phyloP scores from a whole-genome alignment of 306 rosid genomes.

The Corylus avellana region DNA sequence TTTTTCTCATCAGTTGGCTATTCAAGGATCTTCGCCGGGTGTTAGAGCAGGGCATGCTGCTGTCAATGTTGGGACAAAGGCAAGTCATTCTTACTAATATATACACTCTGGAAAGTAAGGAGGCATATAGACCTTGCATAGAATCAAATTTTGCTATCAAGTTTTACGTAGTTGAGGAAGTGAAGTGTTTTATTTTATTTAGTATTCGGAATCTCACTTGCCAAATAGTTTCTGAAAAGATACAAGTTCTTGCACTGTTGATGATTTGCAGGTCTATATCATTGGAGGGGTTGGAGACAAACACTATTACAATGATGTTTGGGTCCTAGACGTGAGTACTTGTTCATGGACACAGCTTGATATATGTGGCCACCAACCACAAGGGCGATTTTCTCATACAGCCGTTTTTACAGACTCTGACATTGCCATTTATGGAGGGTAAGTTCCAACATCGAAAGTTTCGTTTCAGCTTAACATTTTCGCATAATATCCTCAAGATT shows the following conservation, averaged over 20 bases:
- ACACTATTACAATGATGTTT: slow-evolving; percentile 76
- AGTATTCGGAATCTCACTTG: neutral
- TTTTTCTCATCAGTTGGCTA: slow-evolving; percentile 56
- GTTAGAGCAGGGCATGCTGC: slow-evolving; percentile 93
- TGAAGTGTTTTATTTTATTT: neutral
- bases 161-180: neutral
- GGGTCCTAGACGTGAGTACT: slow-evolving; percentile 77
- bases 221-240: neutral
- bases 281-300: slow-evolving; percentile 96
- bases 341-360: slow-evolving; percentile 82
- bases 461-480: neutral
- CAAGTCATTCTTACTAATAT: slow-evolving; percentile 27
- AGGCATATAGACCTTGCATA: neutral
- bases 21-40: slow-evolving; percentile 89
- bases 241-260: neutral
- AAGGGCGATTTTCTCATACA: slow-evolving; percentile 91
- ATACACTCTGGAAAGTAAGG: neutral
- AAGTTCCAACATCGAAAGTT: slow-evolving; percentile 10
- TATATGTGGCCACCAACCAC: slow-evolving; percentile 73
- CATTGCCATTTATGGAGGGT: slow-evolving; percentile 93
- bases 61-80: slow-evolving; percentile 80
- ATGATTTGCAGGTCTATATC: slow-evolving; percentile 61
- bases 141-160: neutral
- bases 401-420: slow-evolving; percentile 73
- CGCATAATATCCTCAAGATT: neutral